Evolutionary conservation across 176 grass and related monocot species (phyloP).

Genomic region (Hyparrhenia diplandra): DNA sequence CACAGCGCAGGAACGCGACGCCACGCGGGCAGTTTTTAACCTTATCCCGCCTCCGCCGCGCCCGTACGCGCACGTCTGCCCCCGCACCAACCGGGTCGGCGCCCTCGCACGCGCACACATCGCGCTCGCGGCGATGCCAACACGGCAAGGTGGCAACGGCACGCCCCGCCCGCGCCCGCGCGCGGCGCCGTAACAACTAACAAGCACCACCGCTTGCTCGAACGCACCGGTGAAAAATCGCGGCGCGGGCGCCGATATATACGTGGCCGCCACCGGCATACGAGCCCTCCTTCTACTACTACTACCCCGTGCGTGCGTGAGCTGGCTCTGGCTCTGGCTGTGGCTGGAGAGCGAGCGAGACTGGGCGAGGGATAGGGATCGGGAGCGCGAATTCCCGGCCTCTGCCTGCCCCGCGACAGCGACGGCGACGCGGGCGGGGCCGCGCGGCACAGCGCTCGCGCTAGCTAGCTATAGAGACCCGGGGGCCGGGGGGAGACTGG

Average conservation of each 20-base stretch:
- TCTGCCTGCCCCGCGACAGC: constrained; percentile 7
- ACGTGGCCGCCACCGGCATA: background rate
- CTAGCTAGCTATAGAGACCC: background rate
- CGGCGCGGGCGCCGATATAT: constrained; percentile 1
- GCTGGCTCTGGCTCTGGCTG: background rate
- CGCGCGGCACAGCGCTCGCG: background rate
- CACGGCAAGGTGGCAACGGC: background rate
- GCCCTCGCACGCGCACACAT: too few species aligned
- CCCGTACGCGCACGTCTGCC: background rate
- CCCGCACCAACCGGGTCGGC: background rate
- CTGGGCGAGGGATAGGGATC: background rate
- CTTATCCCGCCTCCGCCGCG: background rate
- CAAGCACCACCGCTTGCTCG: background rate
- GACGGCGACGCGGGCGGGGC: constrained; percentile 20
- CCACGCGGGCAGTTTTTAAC: background rate
- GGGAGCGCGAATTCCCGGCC: background rate
- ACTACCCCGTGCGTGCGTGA: too few species aligned
- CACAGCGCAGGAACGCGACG: constrained; percentile 5
- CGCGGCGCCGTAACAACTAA: background rate
- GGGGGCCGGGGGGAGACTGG: background rate
- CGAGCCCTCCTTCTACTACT: background rate
- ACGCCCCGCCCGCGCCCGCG: background rate
- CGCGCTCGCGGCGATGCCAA: background rate
- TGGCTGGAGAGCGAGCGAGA: background rate
- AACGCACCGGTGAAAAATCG: background rate